These are phyloP conservation scores for Pelargonium myrrhifolium DNA, from an alignment of 441 rosid species.

Conservation along the genomic window DNA sequence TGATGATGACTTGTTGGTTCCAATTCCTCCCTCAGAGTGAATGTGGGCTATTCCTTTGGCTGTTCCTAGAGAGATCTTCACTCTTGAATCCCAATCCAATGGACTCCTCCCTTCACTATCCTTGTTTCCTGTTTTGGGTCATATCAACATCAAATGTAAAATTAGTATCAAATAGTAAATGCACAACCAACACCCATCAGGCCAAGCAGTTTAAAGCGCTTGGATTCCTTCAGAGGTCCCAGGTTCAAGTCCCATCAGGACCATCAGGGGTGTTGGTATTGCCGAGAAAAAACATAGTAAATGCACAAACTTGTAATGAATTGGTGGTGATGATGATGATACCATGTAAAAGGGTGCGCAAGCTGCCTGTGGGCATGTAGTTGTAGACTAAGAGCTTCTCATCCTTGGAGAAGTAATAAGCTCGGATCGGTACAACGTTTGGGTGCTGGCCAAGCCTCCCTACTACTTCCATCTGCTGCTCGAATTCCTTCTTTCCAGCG, in stretches of 20 bases:
- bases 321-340: neutral
- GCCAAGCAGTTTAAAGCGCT: too few species aligned
- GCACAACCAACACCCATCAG: too few species aligned
- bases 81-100: conserved; percentile 51
- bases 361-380: conserved; percentile 50
- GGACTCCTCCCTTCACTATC: conserved; percentile 27
- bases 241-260: too few species aligned
- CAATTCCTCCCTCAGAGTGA: conserved; percentile 40
- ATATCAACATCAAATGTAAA: neutral
- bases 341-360: conserved; percentile 53
- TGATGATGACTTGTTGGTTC: conserved; percentile 3
- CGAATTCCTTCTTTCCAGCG: conserved; percentile 51
- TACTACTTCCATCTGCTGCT: conserved; percentile 42
- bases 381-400: conserved; percentile 52
- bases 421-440: conserved; percentile 40
- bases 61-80: conserved; percentile 43
- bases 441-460: conserved; percentile 44
- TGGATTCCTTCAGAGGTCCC: too few species aligned
- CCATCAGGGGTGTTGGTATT: too few species aligned
- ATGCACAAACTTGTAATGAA: too few species aligned
- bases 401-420: conserved; percentile 43
- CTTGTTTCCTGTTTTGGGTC: conserved; percentile 30
- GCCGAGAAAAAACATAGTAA: too few species aligned
- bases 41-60: conserved; percentile 49
- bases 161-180: conserved; percentile 2